Percentiles rank a stretch among this genome's conserved stretches.
Conservation (phyloP, 2,329 filamentous ascomycete genomes). For the Tolypocladium paradoxum region DNA sequence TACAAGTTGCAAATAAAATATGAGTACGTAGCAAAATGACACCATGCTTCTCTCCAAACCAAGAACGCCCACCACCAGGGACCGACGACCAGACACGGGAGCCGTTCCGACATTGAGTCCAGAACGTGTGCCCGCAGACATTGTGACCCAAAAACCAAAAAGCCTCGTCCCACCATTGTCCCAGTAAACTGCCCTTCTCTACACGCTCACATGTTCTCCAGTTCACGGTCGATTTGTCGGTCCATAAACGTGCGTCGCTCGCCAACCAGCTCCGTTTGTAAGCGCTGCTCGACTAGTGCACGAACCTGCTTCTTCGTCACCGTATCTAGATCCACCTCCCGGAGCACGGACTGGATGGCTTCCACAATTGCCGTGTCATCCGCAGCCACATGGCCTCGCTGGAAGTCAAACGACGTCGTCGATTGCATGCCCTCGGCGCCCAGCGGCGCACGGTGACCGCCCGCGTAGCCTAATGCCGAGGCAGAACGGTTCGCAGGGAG, state of each 20-base stretch:
- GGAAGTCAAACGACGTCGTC: conserved; percentile 48
- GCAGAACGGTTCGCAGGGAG: conserved; percentile 26
- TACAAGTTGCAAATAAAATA: neutral
- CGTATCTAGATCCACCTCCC: conserved; percentile 87
- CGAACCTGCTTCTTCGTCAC: conserved; percentile 97
- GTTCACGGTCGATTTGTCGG: conserved; percentile 81
- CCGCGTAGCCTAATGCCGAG: conserved; percentile 34
- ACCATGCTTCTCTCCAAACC: neutral
- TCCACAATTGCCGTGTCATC: conserved; percentile 74
- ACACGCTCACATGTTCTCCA: conserved; percentile 72
- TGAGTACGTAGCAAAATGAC: neutral
- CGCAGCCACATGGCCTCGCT: conserved; percentile 51
- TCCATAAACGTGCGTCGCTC: conserved; percentile 87
- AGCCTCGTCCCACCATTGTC: neutral
- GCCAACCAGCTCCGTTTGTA: conserved; percentile 80
- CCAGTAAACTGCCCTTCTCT: neutral
- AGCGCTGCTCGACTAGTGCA: conserved; percentile 80
- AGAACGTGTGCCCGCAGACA: neutral
- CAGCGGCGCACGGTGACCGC: conserved; percentile 36
- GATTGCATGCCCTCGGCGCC: conserved; percentile 37
- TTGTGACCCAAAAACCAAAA: neutral
- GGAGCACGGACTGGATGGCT: conserved; percentile 70
- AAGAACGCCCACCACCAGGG: neutral
- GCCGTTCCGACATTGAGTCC: neutral
- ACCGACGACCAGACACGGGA: neutral